Conservation (phyloP, 148 eudicot genomes). For the Euryodendron excelsum region DNA sequence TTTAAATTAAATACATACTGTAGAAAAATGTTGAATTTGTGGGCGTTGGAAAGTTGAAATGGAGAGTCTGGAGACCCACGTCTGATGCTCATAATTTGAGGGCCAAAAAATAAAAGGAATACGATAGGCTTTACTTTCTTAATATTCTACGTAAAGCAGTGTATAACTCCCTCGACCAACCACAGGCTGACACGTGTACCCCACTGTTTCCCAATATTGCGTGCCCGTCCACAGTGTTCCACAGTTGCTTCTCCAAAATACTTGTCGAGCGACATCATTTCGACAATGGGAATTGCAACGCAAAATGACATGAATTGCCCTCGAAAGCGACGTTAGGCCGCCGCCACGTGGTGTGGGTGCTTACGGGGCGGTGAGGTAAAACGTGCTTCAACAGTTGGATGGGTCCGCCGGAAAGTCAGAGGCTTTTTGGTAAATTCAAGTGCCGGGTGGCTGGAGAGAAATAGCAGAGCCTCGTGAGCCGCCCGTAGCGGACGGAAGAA, state of each 20-base stretch:
- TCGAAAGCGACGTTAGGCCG: neutral
- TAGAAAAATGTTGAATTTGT: too few species aligned
- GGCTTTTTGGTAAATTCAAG: neutral
- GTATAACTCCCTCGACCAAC: neutral
- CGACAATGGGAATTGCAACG: neutral
- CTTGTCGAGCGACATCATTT: constrained; percentile 30
- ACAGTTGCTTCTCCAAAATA: constrained; percentile 26
- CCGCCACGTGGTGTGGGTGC: neutral
- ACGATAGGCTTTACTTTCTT: constrained; percentile 15
- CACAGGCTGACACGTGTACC: neutral
- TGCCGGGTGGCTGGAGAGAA: neutral
- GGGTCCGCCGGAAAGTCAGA: neutral
- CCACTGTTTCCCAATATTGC: neutral
- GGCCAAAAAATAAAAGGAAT: too few species aligned
- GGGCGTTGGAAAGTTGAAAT: too few species aligned
- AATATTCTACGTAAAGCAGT: constrained; percentile 30
- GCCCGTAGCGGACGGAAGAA: too few species aligned
- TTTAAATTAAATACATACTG: too few species aligned
- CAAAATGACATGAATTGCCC: constrained; percentile 6
- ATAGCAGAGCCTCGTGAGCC: too few species aligned
- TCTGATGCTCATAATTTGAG: neutral
- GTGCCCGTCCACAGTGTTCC: constrained; percentile 7
- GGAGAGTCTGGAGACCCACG: constrained; percentile 11
- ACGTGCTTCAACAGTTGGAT: constrained; percentile 6
- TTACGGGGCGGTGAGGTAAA: too few species aligned